Percentiles rank a stretch among this genome's conserved stretches.
Evolutionary conservation across 768 basidiomycete genomes (phyloP).

Genomic region (Coprinopsis cinerea): DNA sequence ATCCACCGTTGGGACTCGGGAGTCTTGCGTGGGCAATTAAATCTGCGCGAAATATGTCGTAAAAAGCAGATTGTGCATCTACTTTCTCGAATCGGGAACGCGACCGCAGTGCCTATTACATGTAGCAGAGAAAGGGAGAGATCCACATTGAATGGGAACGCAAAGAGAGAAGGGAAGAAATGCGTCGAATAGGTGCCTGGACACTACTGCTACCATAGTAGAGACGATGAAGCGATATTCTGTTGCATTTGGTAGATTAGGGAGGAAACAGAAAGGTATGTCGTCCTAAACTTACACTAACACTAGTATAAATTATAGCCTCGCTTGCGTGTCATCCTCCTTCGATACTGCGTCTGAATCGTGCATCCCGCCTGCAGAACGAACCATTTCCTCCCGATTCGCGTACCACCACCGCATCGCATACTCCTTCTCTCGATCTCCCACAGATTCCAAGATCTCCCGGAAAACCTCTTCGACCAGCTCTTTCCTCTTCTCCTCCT

Average conservation of each 20-base stretch:
- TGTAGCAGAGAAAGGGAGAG: no score
- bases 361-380: not conserved
- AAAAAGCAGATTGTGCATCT: no score
- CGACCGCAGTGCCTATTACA: no score
- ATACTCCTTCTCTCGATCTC: constrained; percentile 63
- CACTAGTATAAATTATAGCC: not conserved
- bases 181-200: no score
- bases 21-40: no score
- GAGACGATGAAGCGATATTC: no score
- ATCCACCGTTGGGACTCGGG: no score
- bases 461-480: constrained; percentile 53
- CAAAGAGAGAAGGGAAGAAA: no score
- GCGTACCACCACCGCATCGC: constrained; percentile 73
- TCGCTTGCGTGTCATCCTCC: not conserved
- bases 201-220: no score
- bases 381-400: constrained; percentile 22
- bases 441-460: constrained; percentile 59
- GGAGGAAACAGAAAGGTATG: not conserved
- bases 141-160: no score
- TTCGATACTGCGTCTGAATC: constrained; percentile 7
- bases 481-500: constrained; percentile 29
- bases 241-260: not conserved
- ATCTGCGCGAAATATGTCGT: no score
- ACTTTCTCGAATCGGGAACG: no score
- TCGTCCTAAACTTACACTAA: not conserved